Conservation (phyloP, 2,329 filamentous ascomycete genomes). For the Pseudogymnoascus sp. region DNA sequence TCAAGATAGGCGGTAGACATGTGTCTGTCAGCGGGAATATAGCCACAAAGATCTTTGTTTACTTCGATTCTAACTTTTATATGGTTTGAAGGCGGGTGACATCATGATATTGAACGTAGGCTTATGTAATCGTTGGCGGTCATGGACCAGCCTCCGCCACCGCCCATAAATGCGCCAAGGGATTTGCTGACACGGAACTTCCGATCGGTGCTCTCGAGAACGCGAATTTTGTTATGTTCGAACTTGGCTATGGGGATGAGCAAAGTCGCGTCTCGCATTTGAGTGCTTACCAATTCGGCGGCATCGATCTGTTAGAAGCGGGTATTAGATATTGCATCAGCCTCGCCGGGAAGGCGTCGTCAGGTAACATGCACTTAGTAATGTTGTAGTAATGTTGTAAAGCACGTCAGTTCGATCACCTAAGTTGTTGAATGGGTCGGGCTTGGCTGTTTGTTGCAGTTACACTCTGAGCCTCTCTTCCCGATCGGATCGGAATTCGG, state of each 20-base stretch:
- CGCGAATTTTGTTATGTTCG: not conserved
- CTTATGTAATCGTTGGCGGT: not conserved
- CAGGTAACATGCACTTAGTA: not conserved
- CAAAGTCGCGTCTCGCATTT: not conserved
- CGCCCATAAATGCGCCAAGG: not conserved
- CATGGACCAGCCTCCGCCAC: too few relatives aligned
- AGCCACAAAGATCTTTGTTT: not conserved
- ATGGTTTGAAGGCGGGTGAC: not conserved
- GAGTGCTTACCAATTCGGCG: not conserved
- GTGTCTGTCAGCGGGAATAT: not conserved
- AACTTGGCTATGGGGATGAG: not conserved
- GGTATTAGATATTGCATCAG: not conserved
- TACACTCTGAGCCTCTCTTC: not conserved
- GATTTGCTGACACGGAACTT: not conserved
- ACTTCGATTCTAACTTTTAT: not conserved
- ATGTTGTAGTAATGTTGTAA: not conserved
- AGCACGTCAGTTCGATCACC: not conserved
- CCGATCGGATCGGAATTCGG: slow-evolving; percentile 1
- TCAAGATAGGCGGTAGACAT: not conserved
- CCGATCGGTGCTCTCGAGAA: not conserved
- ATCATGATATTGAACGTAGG: not conserved
- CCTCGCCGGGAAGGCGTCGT: not conserved
- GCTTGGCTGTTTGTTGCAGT: not conserved
- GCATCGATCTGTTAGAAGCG: not conserved
- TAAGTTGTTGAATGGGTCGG: not conserved